Evolutionary conservation across 768 basidiomycete species (phyloP).

Genomic region (Termitomyces sp.): DNA sequence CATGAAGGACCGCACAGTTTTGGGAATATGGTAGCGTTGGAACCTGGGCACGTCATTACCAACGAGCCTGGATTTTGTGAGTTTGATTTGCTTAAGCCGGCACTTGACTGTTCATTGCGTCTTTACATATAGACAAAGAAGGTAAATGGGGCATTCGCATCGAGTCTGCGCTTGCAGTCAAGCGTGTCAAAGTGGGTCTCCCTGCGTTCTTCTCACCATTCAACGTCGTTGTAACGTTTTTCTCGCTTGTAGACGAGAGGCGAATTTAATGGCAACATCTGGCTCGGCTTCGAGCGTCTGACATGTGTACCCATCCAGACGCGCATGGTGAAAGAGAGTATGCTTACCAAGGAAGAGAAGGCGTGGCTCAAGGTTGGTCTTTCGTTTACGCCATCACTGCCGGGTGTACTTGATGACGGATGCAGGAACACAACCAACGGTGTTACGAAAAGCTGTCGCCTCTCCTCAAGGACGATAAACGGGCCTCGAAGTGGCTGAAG

Average conservation of each 20-base stretch:
- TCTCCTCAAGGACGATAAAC: slow-evolving; percentile 69
- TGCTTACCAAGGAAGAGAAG: slow-evolving; percentile 84
- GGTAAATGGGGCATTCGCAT: slow-evolving; percentile 88
- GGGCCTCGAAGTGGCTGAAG: slow-evolving; percentile 76
- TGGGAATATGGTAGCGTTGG: slow-evolving; percentile 59
- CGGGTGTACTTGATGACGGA: background rate
- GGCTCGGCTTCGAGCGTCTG: slow-evolving; percentile 89
- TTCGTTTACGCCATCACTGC: background rate
- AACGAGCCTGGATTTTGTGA: slow-evolving; percentile 93
- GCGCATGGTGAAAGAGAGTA: slow-evolving; percentile 76
- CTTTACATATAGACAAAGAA: slow-evolving; percentile 49
- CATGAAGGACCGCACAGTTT: slow-evolving; percentile 86
- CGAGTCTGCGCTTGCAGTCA: slow-evolving; percentile 35
- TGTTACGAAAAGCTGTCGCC: slow-evolving; percentile 65
- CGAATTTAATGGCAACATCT: slow-evolving; percentile 66
- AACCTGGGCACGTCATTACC: slow-evolving; percentile 86
- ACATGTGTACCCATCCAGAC: slow-evolving; percentile 95
- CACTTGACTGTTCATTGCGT: slow-evolving; percentile 5
- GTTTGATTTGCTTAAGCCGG: slow-evolving; percentile 21
- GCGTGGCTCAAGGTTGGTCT: slow-evolving; percentile 72
- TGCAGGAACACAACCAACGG: slow-evolving; percentile 73
- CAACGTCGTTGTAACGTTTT: background rate
- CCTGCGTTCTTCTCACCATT: background rate
- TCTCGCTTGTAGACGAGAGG: slow-evolving; percentile 54
- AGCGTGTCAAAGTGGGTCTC: background rate